Conservation (phyloP, 2,329 filamentous ascomycete species). For the Colletotrichum zoysiae region DNA sequence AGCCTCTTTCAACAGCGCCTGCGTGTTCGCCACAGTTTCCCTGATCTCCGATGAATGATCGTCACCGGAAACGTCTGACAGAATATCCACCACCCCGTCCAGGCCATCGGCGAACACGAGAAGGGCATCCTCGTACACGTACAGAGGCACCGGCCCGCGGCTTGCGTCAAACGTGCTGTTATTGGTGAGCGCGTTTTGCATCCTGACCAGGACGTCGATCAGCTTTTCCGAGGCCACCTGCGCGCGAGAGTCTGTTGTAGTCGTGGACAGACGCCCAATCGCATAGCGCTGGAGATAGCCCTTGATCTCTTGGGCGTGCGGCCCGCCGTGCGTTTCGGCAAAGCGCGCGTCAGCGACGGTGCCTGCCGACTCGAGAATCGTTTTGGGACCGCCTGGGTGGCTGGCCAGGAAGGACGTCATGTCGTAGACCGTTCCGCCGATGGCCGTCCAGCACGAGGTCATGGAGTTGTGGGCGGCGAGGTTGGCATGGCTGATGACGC, state of each 20-base stretch:
- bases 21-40: neutral
- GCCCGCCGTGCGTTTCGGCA: constrained; percentile 30
- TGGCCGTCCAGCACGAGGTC: constrained; percentile 77
- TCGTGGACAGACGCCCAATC: constrained; percentile 27
- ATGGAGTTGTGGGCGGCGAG: constrained; percentile 37
- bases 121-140: constrained; percentile 35
- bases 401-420: constrained; percentile 89
- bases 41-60: neutral
- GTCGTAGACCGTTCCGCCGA: constrained; percentile 94
- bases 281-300: constrained; percentile 27
- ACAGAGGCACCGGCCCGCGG: constrained; percentile 25
- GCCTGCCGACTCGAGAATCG: constrained; percentile 36
- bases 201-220: constrained; percentile 10
- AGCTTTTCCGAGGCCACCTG: neutral
- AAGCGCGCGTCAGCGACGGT: constrained; percentile 33
- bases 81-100: neutral
- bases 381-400: constrained; percentile 79
- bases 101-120: constrained; percentile 29
- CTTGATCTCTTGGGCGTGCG: constrained; percentile 31
- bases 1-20: constrained; percentile 19
- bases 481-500: constrained; percentile 8
- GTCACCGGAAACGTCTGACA: neutral
- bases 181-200: constrained; percentile 36
- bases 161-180: constrained; percentile 31
- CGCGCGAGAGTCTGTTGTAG: neutral